A percentile compares a stretch with the other conserved stretches of the same genome.
phyloP scores from a whole-genome alignment of 2,329 filamentous ascomycete species.

The Ophiostoma piceae region DNA sequence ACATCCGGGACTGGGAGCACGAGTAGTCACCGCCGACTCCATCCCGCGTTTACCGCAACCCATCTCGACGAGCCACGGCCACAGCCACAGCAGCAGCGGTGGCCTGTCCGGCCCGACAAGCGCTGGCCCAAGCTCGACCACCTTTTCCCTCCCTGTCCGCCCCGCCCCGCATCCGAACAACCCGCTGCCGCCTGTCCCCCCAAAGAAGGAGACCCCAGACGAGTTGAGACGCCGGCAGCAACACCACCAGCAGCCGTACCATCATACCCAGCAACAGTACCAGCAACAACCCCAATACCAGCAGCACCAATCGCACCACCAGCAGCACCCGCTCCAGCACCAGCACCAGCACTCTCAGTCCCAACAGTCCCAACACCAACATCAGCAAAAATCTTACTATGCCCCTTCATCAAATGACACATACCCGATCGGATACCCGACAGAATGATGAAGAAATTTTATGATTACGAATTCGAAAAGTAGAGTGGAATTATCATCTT shows the following conservation, averaged over 20 bases:
- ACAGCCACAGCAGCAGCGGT: slow-evolving; percentile 28
- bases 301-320: slow-evolving; percentile 17
- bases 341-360: slow-evolving; percentile 16
- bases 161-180: slow-evolving; percentile 55
- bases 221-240: slow-evolving; percentile 40
- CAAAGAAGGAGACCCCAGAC: slow-evolving; percentile 52
- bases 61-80: slow-evolving; percentile 21
- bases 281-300: slow-evolving; percentile 19
- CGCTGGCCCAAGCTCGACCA: slow-evolving; percentile 43
- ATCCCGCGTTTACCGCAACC: slow-evolving; percentile 45
- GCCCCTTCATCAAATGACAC: slow-evolving; percentile 22
- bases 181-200: slow-evolving; percentile 53
- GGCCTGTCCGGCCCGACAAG: slow-evolving; percentile 28
- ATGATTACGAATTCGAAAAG: slow-evolving; percentile 11
- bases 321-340: slow-evolving; percentile 17
- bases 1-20: slow-evolving; percentile 51
- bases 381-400: slow-evolving; percentile 11
- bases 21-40: slow-evolving; percentile 49
- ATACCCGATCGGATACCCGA: slow-evolving; percentile 33
- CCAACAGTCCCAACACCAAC: slow-evolving; percentile 20
- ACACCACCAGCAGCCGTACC: slow-evolving; percentile 18
- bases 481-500: slow-evolving; percentile 13
- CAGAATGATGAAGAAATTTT: slow-evolving; percentile 25
- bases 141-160: slow-evolving; percentile 61
- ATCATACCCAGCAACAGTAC: slow-evolving; percentile 20